Conservation (phyloP, 176 grass and related monocot species). For the Coix lacrymajobi region DNA sequence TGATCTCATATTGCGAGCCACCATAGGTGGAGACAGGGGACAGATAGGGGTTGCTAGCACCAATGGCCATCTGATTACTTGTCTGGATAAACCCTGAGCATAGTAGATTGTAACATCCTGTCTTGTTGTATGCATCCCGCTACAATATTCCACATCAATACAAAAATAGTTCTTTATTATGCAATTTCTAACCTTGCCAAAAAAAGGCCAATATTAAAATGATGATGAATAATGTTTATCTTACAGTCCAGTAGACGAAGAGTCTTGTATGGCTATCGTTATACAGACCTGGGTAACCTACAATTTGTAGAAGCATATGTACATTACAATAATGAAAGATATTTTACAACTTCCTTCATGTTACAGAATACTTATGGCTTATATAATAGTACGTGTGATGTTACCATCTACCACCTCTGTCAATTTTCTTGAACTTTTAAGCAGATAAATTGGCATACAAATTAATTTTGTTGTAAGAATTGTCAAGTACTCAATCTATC, state of each 20-base stretch:
- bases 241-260: conserved; percentile 87
- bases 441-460: too few species aligned
- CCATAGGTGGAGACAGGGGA: not conserved
- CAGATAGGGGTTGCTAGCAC: not conserved
- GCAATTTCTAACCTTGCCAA: not conserved
- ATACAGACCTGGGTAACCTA: conserved; percentile 74
- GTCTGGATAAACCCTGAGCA: conserved; percentile 78
- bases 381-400: too few species aligned
- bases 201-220: not conserved
- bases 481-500: too few species aligned
- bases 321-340: not conserved
- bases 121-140: conserved; percentile 71
- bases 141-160: conserved; percentile 32
- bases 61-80: conserved; percentile 49
- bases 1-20: not conserved
- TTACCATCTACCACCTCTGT: too few species aligned
- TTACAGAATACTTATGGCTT: too few species aligned
- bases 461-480: too few species aligned
- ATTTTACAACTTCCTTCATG: too few species aligned
- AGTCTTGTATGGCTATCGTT: conserved; percentile 60
- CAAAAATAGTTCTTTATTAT: not conserved
- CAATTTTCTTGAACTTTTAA: too few species aligned
- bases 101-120: conserved; percentile 77
- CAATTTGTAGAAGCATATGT: conserved; percentile 10
- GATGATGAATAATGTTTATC: conserved; percentile 9